Evolutionary conservation across 1,284 basidiomycete species (phyloP).

Genomic region (Paramarasmius palmivorus): DNA sequence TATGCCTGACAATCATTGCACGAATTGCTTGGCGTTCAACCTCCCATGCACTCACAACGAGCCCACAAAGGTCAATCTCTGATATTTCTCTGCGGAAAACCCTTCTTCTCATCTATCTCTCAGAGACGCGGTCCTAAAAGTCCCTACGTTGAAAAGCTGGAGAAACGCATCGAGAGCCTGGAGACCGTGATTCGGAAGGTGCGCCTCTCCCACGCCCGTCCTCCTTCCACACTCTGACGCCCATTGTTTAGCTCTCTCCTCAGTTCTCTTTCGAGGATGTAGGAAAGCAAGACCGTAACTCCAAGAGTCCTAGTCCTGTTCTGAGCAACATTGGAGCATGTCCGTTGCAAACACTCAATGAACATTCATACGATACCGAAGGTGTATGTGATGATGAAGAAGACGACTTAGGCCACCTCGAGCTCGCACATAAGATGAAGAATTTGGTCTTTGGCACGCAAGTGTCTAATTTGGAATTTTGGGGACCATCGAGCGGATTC

Average conservation of each 20-base stretch:
- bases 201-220: constrained; percentile 19
- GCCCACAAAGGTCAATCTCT: constrained; percentile 48
- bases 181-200: constrained; percentile 54
- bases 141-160: constrained; percentile 17
- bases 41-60: constrained; percentile 66
- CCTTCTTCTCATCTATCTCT: background rate
- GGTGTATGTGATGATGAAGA: constrained; percentile 7
- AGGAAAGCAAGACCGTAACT: background rate
- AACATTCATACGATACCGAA: background rate
- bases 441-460: constrained; percentile 31
- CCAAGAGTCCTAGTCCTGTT: too few relatives aligned
- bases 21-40: constrained; percentile 65
- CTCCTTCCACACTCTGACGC: too few relatives aligned
- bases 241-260: background rate
- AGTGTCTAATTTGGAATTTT: constrained; percentile 48
- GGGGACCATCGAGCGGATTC: constrained; percentile 58
- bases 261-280: constrained; percentile 6
- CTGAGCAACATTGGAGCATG: background rate
- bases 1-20: constrained; percentile 59
- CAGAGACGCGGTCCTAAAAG: constrained; percentile 70
- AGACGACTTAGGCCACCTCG: constrained; percentile 28
- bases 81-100: too few relatives aligned
- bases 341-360: background rate
- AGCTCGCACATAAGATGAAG: constrained; percentile 35
- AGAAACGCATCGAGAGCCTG: constrained; percentile 52